A percentile compares a stretch with the other conserved stretches of the same genome.
Evolutionary conservation across 768 basidiomycete genomes (phyloP).

Genomic region (Chalciporus pseudorubinellus): DNA sequence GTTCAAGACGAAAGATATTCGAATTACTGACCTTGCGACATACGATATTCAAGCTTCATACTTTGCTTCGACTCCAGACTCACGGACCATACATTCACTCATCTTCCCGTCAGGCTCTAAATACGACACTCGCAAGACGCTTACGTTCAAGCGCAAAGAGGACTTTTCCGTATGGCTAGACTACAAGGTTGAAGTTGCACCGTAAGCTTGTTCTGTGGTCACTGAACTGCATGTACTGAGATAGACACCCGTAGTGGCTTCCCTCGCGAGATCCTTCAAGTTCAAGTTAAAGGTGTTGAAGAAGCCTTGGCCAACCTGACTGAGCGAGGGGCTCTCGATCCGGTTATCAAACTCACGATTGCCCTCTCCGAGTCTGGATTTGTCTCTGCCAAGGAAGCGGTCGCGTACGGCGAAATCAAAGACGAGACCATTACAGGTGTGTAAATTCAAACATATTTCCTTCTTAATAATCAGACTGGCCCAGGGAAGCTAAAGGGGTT

Average conservation of each 20-base stretch:
- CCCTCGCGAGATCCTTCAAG: constrained; percentile 72
- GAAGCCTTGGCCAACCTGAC: constrained; percentile 84
- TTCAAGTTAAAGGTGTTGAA: constrained; percentile 66
- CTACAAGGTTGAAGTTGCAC: constrained; percentile 64
- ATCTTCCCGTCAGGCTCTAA: constrained; percentile 81
- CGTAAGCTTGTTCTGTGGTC: constrained; percentile 42
- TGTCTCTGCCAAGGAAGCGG: constrained; percentile 72
- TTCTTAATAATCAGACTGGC: constrained; percentile 12
- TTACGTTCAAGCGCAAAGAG: constrained; percentile 81
- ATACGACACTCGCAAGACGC: constrained; percentile 76
- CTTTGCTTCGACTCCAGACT: constrained; percentile 53
- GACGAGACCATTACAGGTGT: constrained; percentile 73
- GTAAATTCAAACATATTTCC: constrained; percentile 11
- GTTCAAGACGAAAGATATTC: constrained; percentile 95
- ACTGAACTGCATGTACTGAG: constrained; percentile 2
- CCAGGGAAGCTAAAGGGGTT: constrained; percentile 84
- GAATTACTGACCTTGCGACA: constrained; percentile 67
- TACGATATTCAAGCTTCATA: constrained; percentile 83
- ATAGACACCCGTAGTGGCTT: constrained; percentile 48
- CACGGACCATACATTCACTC: constrained; percentile 67
- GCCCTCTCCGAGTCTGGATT: constrained; percentile 86
- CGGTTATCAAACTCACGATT: constrained; percentile 83
- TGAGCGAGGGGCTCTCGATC: constrained; percentile 73
- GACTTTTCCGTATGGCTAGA: constrained; percentile 79
- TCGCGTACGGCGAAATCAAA: constrained; percentile 79